phyloP scores from a whole-genome alignment of 805 yeast genomes.

The Wickerhamomyces ciferrii region DNA sequence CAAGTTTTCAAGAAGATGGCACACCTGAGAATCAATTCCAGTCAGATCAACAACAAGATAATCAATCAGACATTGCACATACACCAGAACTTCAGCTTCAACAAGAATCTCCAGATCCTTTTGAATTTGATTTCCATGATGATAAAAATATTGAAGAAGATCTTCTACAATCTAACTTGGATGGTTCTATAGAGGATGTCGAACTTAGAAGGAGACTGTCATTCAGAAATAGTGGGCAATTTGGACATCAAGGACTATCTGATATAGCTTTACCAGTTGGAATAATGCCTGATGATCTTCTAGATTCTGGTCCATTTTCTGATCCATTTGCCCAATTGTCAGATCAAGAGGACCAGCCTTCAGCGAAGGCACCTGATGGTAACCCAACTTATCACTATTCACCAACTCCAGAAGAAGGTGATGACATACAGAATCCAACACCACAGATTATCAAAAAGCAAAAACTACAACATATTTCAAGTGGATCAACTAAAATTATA shows the following conservation, averaged over 20 bases:
- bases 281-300: slow-evolving; percentile 12
- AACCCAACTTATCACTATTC: too few relatives aligned
- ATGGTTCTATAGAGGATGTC: neutral
- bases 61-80: neutral
- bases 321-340: neutral
- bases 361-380: too few relatives aligned
- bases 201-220: neutral
- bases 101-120: neutral
- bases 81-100: neutral
- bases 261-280: slow-evolving; percentile 23
- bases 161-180: neutral
- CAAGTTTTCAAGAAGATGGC: too few relatives aligned
- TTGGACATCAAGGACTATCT: slow-evolving; percentile 4
- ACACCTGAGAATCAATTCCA: too few relatives aligned
- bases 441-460: neutral
- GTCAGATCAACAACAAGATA: neutral
- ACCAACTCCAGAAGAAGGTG: too few relatives aligned
- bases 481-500: neutral
- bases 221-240: neutral
- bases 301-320: neutral
- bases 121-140: neutral
- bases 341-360: neutral
- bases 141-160: neutral
- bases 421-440: too few relatives aligned
- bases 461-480: too few relatives aligned